Conservation (phyloP, 495 filamentous ascomycete genomes). For the Tuber melanosporum region DNA sequence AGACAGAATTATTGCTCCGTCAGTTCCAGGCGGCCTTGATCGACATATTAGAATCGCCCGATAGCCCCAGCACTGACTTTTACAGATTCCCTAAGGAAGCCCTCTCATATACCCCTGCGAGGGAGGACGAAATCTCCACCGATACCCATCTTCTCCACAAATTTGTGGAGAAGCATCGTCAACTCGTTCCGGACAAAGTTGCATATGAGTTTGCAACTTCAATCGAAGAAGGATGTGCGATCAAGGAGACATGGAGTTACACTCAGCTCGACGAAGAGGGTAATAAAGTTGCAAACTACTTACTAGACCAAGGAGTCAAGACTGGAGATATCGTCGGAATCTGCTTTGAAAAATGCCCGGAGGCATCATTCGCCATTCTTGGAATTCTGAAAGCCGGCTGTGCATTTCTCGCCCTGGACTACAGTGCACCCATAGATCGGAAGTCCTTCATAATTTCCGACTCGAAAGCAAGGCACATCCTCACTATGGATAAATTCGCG, state of each 20-base stretch:
- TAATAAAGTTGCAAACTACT: constrained; percentile 55
- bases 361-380: constrained; percentile 69
- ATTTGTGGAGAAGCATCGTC: constrained; percentile 52
- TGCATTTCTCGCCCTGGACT: constrained; percentile 71
- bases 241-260: constrained; percentile 55
- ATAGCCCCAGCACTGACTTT: constrained; percentile 29
- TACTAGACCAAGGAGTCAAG: constrained; percentile 44
- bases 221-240: constrained; percentile 33
- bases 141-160: constrained; percentile 53
- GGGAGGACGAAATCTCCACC: constrained; percentile 46
- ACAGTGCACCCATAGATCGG: constrained; percentile 54
- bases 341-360: constrained; percentile 74
- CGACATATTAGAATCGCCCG: constrained; percentile 46
- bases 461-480: constrained; percentile 51
- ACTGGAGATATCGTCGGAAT: constrained; percentile 59
- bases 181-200: constrained; percentile 44
- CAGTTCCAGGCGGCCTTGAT: constrained; percentile 56
- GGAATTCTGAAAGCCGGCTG: constrained; percentile 78
- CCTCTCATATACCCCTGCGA: constrained; percentile 54
- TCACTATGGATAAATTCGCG: constrained; percentile 46
- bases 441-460: constrained; percentile 62
- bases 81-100: constrained; percentile 40
- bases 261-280: constrained; percentile 54
- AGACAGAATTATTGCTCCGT: constrained; percentile 55
- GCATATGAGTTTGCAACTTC: constrained; percentile 58